These are phyloP conservation scores for Xylariaceae sp. DNA, from an alignment of 2,329 filamentous ascomycete genomes.

Conservation along the genomic window DNA sequence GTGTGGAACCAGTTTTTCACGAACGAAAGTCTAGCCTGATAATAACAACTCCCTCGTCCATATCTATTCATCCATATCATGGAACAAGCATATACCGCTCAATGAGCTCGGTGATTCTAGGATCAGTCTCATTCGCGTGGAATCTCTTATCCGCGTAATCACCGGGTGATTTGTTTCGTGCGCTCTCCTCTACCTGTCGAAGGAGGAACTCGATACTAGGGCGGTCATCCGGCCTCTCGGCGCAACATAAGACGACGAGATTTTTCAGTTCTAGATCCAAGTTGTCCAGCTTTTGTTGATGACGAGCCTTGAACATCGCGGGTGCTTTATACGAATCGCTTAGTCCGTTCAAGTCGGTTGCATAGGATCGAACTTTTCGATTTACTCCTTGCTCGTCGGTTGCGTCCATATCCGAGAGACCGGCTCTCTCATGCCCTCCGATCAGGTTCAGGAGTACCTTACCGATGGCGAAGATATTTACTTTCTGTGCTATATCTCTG, in stretches of 20 bases:
- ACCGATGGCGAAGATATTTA: slow-evolving; percentile 12
- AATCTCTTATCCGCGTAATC: slow-evolving; percentile 6
- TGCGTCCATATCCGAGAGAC: slow-evolving; percentile 13
- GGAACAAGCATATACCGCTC: slow-evolving; percentile 1
- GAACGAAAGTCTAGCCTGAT: too few relatives aligned
- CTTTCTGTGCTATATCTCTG: slow-evolving; percentile 5
- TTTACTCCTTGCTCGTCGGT: slow-evolving; percentile 3
- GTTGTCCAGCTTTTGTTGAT: slow-evolving; percentile 15
- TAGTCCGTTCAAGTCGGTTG: slow-evolving; percentile 8
- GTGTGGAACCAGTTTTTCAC: too few relatives aligned
- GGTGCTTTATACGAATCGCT: slow-evolving; percentile 6
- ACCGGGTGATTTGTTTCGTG: neutral
- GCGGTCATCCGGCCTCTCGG: slow-evolving; percentile 5
- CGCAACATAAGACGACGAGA: slow-evolving; percentile 16
- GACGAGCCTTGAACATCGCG: neutral
- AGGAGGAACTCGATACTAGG: slow-evolving; percentile 17
- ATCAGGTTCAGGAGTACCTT: slow-evolving; percentile 17
- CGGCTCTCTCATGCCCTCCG: slow-evolving; percentile 10
- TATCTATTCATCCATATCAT: neutral
- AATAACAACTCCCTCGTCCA: too few relatives aligned
- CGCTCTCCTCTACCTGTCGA: slow-evolving; percentile 12
- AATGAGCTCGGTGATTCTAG: slow-evolving; percentile 1
- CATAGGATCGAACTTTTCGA: slow-evolving; percentile 3
- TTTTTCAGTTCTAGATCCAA: slow-evolving; percentile 17
- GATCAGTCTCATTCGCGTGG: slow-evolving; percentile 5